Percentiles rank a stretch among this genome's conserved stretches.
phyloP scores from a whole-genome alignment of 495 filamentous ascomycete genomes.

The Neurospora hispaniola region DNA sequence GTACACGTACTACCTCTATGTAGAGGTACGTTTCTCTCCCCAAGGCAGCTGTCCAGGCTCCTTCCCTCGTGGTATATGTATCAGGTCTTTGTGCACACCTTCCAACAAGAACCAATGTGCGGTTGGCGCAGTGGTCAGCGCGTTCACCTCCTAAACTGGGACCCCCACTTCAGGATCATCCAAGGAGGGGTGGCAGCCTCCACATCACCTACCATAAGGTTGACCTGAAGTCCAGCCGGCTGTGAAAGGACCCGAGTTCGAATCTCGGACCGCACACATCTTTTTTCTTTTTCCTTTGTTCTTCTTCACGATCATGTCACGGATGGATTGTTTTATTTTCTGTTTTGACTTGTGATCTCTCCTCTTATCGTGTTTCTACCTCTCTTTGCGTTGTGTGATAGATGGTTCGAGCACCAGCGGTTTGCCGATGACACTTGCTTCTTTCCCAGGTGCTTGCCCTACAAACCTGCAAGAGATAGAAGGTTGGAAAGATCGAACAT shows the following conservation, averaged over 20 bases:
- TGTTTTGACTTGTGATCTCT: neutral
- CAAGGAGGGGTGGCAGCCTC: neutral
- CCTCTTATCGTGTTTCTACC: neutral
- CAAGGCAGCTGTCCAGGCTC: neutral
- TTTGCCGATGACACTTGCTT: neutral
- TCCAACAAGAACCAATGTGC: neutral
- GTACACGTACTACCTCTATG: no score
- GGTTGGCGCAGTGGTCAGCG: neutral
- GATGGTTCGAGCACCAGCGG: neutral
- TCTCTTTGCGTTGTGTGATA: neutral
- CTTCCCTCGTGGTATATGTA: neutral
- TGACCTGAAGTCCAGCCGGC: neutral
- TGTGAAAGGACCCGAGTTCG: neutral
- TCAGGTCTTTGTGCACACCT: neutral
- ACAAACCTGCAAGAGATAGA: neutral
- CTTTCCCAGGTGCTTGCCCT: neutral
- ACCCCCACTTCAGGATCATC: neutral
- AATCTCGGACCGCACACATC: neutral
- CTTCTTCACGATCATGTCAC: no score
- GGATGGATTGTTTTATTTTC: no score
- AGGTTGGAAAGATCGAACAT: neutral
- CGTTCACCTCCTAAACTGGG: neutral
- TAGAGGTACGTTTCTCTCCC: neutral
- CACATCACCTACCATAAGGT: no score
- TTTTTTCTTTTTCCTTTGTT: neutral